phyloP scores from a whole-genome alignment of 495 filamentous ascomycete species.

The Hypoxylon subgilvum region DNA sequence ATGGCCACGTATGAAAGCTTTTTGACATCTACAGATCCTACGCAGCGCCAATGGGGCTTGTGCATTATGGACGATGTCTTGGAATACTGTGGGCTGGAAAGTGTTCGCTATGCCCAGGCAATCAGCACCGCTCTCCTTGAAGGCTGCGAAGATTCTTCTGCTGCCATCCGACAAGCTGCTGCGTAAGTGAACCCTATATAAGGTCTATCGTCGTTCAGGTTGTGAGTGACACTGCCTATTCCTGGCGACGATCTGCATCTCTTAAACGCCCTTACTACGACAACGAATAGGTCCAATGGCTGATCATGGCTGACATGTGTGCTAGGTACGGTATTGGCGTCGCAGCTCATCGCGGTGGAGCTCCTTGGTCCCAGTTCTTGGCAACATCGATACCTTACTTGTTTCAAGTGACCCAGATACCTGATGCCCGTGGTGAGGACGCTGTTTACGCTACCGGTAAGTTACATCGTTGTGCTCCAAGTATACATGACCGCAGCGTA shows the following conservation, averaged over 20 bases:
- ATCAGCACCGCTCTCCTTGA: conserved; percentile 84
- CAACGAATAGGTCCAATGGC: too few relatives aligned
- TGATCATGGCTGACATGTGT: conserved; percentile 9
- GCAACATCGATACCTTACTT: conserved; percentile 77
- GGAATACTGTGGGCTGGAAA: conserved; percentile 89
- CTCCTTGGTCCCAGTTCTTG: conserved; percentile 81
- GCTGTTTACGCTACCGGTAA: conserved; percentile 84
- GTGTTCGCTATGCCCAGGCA: conserved; percentile 78
- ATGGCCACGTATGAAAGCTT: conserved; percentile 84
- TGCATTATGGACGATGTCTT: conserved; percentile 99
- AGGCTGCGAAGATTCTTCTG: conserved; percentile 80
- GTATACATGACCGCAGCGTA: not conserved
- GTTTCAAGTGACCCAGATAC: conserved; percentile 80
- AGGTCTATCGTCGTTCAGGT: too few relatives aligned
- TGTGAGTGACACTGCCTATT: not conserved
- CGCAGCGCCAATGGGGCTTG: conserved; percentile 95
- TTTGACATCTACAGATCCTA: conserved; percentile 81
- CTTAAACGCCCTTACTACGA: not conserved
- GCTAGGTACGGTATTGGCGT: conserved; percentile 86
- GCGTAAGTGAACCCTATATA: conserved; percentile 52
- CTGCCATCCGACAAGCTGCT: conserved; percentile 95
- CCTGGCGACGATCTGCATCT: not conserved
- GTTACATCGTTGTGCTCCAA: not conserved
- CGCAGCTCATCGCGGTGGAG: conserved; percentile 89
- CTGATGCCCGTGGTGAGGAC: conserved; percentile 84